phyloP scores from a whole-genome alignment of 371 early-diverging fungal genomes.

The Cokeromyces recurvatus region DNA sequence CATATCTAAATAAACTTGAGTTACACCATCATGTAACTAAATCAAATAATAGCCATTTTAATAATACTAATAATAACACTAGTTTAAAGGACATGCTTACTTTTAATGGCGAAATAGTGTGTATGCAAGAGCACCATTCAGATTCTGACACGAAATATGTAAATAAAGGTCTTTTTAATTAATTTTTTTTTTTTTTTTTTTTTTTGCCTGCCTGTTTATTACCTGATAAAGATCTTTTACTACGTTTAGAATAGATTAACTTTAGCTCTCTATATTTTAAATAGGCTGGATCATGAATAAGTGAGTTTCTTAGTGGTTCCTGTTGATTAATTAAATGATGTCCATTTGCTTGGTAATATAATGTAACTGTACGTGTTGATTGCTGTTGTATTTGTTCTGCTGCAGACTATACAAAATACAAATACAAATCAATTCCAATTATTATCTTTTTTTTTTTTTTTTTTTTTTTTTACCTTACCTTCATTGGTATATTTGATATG shows the following conservation, averaged over 20 bases:
- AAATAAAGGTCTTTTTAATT: too few relatives aligned
- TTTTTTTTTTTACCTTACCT: conserved; percentile 6
- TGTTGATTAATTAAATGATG: conserved; percentile 19
- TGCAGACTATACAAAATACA: conserved; percentile 9
- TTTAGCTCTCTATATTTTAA: conserved; percentile 14
- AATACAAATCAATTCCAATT: neutral
- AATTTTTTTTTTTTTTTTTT: too few relatives aligned
- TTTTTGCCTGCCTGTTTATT: neutral
- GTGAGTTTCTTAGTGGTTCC: conserved; percentile 1
- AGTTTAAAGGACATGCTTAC: conserved; percentile 10
- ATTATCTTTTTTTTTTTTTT: neutral
- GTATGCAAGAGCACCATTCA: conserved; percentile 33
- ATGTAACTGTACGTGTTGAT: conserved; percentile 20
- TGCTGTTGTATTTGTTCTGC: conserved; percentile 5
- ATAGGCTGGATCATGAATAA: conserved; percentile 16
- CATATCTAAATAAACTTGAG: conserved; percentile 26
- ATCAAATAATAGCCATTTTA: too few relatives aligned
- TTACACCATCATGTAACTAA: conserved; percentile 19
- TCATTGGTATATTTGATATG: conserved; percentile 33
- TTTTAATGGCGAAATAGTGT: conserved; percentile 20
- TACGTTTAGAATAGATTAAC: conserved; percentile 22
- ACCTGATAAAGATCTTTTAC: conserved; percentile 22
- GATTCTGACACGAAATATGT: conserved; percentile 16
- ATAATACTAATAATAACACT: too few relatives aligned
- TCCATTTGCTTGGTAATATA: conserved; percentile 22